These are phyloP conservation scores for Pinus taeda DNA, from an alignment of 75 land plant genomes.

Conservation along the genomic window DNA sequence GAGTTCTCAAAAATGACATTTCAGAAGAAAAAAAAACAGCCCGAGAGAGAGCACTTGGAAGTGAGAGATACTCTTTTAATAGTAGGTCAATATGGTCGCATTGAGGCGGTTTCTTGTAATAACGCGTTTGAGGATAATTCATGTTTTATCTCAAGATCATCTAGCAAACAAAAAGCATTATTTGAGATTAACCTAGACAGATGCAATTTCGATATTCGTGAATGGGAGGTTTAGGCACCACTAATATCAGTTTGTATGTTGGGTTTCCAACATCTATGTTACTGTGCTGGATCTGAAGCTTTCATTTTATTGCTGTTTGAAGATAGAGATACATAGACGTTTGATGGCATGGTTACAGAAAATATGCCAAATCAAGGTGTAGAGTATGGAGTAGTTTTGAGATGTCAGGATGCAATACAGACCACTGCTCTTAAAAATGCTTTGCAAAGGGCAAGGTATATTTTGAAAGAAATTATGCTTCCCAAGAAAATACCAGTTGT, in stretches of 20 bases:
- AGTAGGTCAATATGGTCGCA: conserved; percentile 21
- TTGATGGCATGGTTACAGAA: not conserved
- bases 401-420: not conserved
- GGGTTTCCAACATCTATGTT: conserved; percentile 24
- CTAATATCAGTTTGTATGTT: conserved; percentile 29
- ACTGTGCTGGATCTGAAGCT: conserved; percentile 21
- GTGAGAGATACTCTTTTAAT: conserved; percentile 20
- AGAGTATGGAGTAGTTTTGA: not conserved
- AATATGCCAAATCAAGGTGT: not conserved
- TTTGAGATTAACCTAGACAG: conserved; percentile 6
- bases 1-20: not conserved
- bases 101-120: conserved; percentile 14
- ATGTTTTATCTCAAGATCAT: conserved; percentile 13
- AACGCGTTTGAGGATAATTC: conserved; percentile 8
- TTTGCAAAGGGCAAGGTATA: not conserved
- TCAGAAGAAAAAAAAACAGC: conserved; percentile 8
- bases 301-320: conserved; percentile 24
- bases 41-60: conserved; percentile 6
- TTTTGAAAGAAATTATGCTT: conserved; percentile 8
- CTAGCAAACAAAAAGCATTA: not conserved
- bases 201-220: conserved; percentile 13
- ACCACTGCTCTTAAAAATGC: not conserved
- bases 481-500: conserved; percentile 17
- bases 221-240: conserved; percentile 16
- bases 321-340: not conserved